These are phyloP conservation scores for Ustilago esculenta DNA, from an alignment of 1,284 basidiomycete genomes.

Conservation along the genomic window DNA sequence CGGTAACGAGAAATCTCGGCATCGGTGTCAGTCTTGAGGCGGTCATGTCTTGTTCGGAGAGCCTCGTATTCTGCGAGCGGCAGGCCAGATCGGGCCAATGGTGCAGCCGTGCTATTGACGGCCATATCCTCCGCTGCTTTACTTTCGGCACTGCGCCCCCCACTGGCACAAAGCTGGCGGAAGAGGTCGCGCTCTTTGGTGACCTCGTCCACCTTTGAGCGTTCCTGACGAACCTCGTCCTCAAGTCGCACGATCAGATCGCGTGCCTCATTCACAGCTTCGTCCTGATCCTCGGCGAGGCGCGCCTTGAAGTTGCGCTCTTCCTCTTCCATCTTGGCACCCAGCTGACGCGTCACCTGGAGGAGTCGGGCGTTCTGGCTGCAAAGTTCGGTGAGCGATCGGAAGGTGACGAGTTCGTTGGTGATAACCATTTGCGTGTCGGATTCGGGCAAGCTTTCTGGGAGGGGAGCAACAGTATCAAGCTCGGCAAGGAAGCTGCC, in stretches of 20 bases:
- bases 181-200: constrained; percentile 88
- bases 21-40: constrained; percentile 80
- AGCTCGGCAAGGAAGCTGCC: constrained; percentile 64
- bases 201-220: constrained; percentile 79
- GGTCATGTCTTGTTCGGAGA: constrained; percentile 70
- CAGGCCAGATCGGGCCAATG: constrained; percentile 5
- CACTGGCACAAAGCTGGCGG: constrained; percentile 74
- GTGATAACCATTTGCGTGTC: constrained; percentile 77
- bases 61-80: constrained; percentile 44
- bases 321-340: constrained; percentile 65
- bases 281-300: constrained; percentile 74
- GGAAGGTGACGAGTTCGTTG: constrained; percentile 88
- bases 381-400: constrained; percentile 80
- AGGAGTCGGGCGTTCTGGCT: constrained; percentile 89
- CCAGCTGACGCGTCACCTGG: constrained; percentile 78
- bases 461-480: constrained; percentile 31
- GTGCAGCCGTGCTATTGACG: neutral
- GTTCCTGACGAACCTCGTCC: constrained; percentile 77
- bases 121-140: constrained; percentile 14
- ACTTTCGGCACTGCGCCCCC: constrained; percentile 25
- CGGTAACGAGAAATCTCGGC: constrained; percentile 75
- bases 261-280: constrained; percentile 85
- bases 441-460: constrained; percentile 28
- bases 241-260: constrained; percentile 83
- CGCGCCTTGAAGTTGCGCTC: constrained; percentile 57